These are phyloP conservation scores for Kwoniella dendrophila DNA, from an alignment of 768 basidiomycete species.

Conservation along the genomic window DNA sequence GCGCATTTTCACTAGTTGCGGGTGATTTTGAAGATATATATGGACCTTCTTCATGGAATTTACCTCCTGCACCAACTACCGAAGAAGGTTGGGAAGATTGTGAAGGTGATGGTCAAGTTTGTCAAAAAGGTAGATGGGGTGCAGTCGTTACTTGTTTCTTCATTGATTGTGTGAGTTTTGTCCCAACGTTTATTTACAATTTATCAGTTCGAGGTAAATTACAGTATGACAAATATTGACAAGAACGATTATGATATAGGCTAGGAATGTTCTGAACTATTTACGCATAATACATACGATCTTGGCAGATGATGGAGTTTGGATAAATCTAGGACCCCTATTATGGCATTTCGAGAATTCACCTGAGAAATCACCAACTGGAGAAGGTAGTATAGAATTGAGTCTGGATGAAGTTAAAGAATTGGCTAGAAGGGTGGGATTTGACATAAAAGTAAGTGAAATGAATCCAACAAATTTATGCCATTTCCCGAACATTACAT, in stretches of 20 bases:
- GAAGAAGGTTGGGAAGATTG: conserved; percentile 55
- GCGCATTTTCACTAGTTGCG: conserved; percentile 72
- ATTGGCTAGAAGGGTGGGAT: conserved; percentile 73
- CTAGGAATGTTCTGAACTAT: conserved; percentile 88
- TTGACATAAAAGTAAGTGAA: conserved; percentile 71
- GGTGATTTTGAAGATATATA: conserved; percentile 95
- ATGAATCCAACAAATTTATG: neutral
- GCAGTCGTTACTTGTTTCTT: conserved; percentile 94
- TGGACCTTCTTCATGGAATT: conserved; percentile 56
- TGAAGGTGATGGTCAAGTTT: conserved; percentile 59
- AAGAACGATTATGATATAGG: conserved; percentile 63
- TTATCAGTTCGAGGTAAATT: no score
- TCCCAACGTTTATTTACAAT: no score
- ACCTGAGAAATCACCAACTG: conserved; percentile 56
- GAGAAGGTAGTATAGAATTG: conserved; percentile 82
- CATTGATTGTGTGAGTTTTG: conserved; percentile 80
- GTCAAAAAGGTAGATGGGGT: conserved; percentile 77
- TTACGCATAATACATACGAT: conserved; percentile 81
- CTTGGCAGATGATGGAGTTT: conserved; percentile 80
- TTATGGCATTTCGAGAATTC: conserved; percentile 99
- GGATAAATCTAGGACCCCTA: conserved; percentile 90
- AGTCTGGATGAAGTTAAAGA: conserved; percentile 84
- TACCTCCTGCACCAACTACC: conserved; percentile 12
- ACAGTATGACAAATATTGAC: no score
- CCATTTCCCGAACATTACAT: neutral